Base-by-base conservation (phyloP, 768 basidiomycete species). In the Russula brevipes region DNA sequence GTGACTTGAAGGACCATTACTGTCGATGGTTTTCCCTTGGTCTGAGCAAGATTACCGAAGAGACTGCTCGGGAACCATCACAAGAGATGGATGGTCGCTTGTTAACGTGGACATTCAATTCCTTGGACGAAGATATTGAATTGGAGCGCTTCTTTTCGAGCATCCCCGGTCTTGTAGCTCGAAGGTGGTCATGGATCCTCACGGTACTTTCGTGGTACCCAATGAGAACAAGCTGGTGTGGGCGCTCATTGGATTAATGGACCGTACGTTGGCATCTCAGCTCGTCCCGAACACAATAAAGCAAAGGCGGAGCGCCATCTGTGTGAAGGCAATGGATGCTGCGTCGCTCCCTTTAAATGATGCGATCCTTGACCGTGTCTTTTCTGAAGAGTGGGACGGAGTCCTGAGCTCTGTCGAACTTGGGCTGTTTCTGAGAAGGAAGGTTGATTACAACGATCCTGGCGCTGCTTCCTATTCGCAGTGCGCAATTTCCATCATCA, bases 391-490 rank as follows among this genome's bases (percentile, higher is more conserved):
- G 2, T 61, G 60, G 60, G 7, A 35, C 4, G 47, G 54, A 49
- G 33, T 61, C 14, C n/a, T 52, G 41, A 50, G n/a, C 41, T 61
- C 47, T 24, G 47, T 61, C 6, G 47, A 61, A 31, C 49, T 61
- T 35, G 60, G 60, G 16, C 54, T 35, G 17, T 44, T 50, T 36
- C 6, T 50, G 33, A 56, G 38, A 12, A 42, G 10, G 24, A 47
- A 30, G 16, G 39, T 35, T 35, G 47, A 35, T 17, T 12, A 42
- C 9, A 12, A 10, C 11, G 7, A 39, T 1, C 17, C 60, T 2
- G 4, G 12, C 2, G 14, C 39, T 7, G 38, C 33, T 24, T 45
- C 31, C 33, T 52, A 57, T 33, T 42, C 61, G 5, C 41, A 52
- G 6, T 57, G 33, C 16, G 24, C n/a, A 14, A 11, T 62, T 38